phyloP scores from a whole-genome alignment of 1,139 yeast genomes.

The Saccharomyces uvarum region DNA sequence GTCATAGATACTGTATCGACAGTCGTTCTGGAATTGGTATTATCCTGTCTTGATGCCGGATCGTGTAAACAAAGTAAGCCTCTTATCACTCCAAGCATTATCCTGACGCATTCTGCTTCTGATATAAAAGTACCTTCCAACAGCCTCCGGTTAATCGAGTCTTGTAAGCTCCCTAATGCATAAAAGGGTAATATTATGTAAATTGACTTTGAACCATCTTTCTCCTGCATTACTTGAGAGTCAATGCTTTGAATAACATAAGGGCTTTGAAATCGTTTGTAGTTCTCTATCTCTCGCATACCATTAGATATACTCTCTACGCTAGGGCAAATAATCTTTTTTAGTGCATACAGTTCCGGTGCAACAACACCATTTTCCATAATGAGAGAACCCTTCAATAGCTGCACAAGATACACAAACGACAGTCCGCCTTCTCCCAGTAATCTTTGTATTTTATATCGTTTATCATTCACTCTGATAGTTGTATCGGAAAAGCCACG shows the following conservation, averaged over 20 bases:
- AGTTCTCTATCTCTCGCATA: constrained; percentile 66
- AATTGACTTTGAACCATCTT: constrained; percentile 72
- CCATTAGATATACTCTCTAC: constrained; percentile 66
- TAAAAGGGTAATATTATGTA: constrained; percentile 75
- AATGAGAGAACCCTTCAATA: constrained; percentile 20
- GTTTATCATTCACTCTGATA: constrained; percentile 27
- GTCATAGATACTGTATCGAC: constrained; percentile 16
- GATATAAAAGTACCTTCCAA: constrained; percentile 47
- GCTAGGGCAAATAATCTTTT: constrained; percentile 73
- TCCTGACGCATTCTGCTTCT: constrained; percentile 53
- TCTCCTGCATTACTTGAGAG: constrained; percentile 61
- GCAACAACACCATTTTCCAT: constrained; percentile 23
- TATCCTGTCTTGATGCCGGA: constrained; percentile 20
- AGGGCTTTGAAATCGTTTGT: constrained; percentile 62
- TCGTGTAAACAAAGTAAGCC: constrained; percentile 71
- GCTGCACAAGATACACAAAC: constrained; percentile 73
- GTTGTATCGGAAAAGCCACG: constrained; percentile 4
- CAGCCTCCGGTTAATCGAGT: constrained; percentile 56
- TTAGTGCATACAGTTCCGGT: constrained; percentile 59
- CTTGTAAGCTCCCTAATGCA: constrained; percentile 67
- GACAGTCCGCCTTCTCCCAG: constrained; percentile 89
- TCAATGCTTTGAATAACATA: constrained; percentile 65
- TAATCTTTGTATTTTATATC: constrained; percentile 46
- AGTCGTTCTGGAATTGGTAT: constrained; percentile 14
- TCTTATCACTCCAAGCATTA: constrained; percentile 62